These are phyloP conservation scores for Monosporozyma aerobia DNA, from an alignment of 805 yeast genomes.

Conservation along the genomic window DNA sequence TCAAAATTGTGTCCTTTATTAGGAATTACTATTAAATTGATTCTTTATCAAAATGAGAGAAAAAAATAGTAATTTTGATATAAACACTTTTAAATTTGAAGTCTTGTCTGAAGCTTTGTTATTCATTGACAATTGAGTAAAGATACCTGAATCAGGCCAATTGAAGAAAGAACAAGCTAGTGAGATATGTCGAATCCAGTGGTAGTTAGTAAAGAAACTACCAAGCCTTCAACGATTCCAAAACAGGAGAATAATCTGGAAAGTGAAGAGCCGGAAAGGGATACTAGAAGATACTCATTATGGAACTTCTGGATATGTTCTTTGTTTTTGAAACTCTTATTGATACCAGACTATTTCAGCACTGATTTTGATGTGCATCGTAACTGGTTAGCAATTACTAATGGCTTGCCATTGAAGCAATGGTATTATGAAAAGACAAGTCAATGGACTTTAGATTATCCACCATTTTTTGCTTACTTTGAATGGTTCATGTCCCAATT, in stretches of 20 bases:
- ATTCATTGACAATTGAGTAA: background rate
- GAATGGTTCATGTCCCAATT: slow-evolving; percentile 71
- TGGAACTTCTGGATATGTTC: slow-evolving; percentile 63
- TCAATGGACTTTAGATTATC: slow-evolving; percentile 95
- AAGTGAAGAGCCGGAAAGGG: background rate
- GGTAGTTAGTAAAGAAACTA: background rate
- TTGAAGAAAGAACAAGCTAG: background rate
- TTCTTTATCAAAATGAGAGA: background rate
- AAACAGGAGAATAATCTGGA: background rate
- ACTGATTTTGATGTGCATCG: slow-evolving; percentile 97
- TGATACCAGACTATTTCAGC: slow-evolving; percentile 78
- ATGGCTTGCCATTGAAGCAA: slow-evolving; percentile 55
- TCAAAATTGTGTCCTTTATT: background rate
- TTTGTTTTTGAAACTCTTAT: slow-evolving; percentile 46
- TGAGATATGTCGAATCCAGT: background rate
- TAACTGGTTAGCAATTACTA: slow-evolving; percentile 91
- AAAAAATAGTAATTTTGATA: background rate
- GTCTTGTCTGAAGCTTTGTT: background rate
- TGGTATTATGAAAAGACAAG: slow-evolving; percentile 79
- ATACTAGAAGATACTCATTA: slow-evolving; percentile 35
- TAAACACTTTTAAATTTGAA: background rate
- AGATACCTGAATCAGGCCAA: background rate
- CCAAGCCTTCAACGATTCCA: background rate
- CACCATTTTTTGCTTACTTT: slow-evolving; percentile 95
- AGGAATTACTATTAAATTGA: background rate